Percentiles rank a stretch among this genome's conserved stretches.
These are phyloP conservation scores for Ustilago bromivora DNA, from an alignment of 1,284 basidiomycete species.

Conservation along the genomic window DNA sequence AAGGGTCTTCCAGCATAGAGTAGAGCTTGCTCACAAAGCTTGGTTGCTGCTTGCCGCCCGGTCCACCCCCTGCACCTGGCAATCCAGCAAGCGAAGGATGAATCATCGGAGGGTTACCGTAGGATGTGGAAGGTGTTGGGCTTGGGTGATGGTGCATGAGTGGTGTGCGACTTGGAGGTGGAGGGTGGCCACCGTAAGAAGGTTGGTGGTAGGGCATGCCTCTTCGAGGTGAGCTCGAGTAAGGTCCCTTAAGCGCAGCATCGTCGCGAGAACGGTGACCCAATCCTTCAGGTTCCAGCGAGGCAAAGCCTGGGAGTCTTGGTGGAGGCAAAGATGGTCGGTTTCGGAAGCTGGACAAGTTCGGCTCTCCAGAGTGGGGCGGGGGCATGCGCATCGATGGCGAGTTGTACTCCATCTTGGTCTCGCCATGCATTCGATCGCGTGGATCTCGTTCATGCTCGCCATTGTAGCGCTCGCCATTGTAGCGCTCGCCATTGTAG, in stretches of 20 bases:
- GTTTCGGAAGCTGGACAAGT: conserved; percentile 24
- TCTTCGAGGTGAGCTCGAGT: conserved; percentile 34
- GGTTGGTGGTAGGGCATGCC: conserved; percentile 31
- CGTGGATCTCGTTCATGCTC: conserved; percentile 30
- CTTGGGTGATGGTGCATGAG: conserved; percentile 41
- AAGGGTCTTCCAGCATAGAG: conserved; percentile 64
- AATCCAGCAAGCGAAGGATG: conserved; percentile 59
- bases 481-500: conserved; percentile 17
- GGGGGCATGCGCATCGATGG: conserved; percentile 44
- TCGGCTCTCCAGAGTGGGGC: conserved; percentile 17
- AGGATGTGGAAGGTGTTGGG: conserved; percentile 37
- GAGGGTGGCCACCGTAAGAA: conserved; percentile 31
- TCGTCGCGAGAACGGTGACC: conserved; percentile 33
- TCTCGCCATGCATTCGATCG: conserved; percentile 14
- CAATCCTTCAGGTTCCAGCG: conserved; percentile 34
- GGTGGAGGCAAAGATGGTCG: conserved; percentile 40
- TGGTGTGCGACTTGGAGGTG: conserved; percentile 27
- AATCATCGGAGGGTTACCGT: conserved; percentile 59
- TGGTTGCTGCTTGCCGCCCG: conserved; percentile 61
- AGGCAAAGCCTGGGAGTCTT: conserved; percentile 41
- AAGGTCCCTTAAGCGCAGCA: conserved; percentile 11
- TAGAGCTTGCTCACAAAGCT: conserved; percentile 64
- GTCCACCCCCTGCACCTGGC: conserved; percentile 54
- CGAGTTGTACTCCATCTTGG: conserved; percentile 36
- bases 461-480: conserved; percentile 27